Conservation (phyloP, 2,329 filamentous ascomycete species). For the Colletotrichum lupini region DNA sequence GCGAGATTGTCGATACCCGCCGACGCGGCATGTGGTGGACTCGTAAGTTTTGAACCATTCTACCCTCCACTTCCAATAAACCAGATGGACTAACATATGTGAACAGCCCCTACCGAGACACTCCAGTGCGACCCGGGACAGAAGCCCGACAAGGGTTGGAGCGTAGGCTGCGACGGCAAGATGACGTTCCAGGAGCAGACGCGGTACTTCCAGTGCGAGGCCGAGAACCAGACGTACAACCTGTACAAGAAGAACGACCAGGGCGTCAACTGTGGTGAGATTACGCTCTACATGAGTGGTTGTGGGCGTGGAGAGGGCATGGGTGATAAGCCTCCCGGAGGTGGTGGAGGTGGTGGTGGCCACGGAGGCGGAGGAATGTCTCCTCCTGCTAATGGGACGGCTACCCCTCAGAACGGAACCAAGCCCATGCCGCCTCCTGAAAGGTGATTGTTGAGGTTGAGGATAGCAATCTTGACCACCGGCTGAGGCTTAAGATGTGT, state of each 20-base stretch:
- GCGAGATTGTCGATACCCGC: slow-evolving; percentile 65
- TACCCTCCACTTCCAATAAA: neutral
- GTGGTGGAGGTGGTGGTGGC: neutral
- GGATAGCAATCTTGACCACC: too few relatives aligned
- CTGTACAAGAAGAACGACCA: slow-evolving; percentile 59
- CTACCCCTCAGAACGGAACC: neutral
- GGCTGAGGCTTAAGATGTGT: neutral
- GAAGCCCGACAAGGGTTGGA: slow-evolving; percentile 64
- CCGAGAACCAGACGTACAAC: slow-evolving; percentile 65
- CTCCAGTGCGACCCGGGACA: slow-evolving; percentile 71
- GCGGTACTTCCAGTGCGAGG: slow-evolving; percentile 71
- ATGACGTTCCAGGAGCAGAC: slow-evolving; percentile 62
- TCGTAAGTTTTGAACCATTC: slow-evolving; percentile 49
- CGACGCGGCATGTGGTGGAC: slow-evolving; percentile 73
- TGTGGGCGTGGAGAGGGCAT: neutral
- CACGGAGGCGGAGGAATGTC: neutral
- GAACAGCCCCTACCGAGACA: slow-evolving; percentile 63
- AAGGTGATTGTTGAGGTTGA: neutral
- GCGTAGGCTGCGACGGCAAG: slow-evolving; percentile 61
- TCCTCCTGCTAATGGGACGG: neutral
- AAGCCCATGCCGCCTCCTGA: neutral
- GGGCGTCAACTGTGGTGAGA: slow-evolving; percentile 57
- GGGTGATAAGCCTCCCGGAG: neutral
- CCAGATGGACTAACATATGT: neutral
- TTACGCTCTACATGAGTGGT: slow-evolving; percentile 50